These are phyloP conservation scores for Candida tallmaniae DNA, from an alignment of 805 yeast genomes.

Conservation along the genomic window DNA sequence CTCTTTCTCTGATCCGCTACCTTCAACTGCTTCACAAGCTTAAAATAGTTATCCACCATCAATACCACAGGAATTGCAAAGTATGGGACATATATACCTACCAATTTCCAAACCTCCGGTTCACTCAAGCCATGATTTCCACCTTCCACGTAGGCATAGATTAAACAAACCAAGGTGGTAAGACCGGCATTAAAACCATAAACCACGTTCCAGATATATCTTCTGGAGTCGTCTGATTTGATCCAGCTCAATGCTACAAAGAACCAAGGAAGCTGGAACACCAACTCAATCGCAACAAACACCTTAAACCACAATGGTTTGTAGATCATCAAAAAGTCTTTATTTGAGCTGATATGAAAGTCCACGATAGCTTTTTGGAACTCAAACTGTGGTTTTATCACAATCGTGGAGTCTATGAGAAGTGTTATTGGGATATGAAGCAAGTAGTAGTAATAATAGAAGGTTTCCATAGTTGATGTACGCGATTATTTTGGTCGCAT, in stretches of 20 bases:
- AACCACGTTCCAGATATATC: slow-evolving; percentile 13
- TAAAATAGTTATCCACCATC: slow-evolving; percentile 15
- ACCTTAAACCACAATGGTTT: slow-evolving; percentile 69
- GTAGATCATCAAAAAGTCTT: slow-evolving; percentile 61
- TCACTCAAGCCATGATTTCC: slow-evolving; percentile 33
- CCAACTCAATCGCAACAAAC: slow-evolving; percentile 69
- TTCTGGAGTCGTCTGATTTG: slow-evolving; percentile 8
- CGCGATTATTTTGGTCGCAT: no score
- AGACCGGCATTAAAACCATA: slow-evolving; percentile 83
- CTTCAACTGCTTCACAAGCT: background rate
- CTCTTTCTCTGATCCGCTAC: background rate
- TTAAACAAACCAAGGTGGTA: slow-evolving; percentile 72
- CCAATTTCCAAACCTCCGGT: slow-evolving; percentile 38
- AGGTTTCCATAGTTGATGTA: slow-evolving; percentile 32
- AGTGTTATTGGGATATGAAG: slow-evolving; percentile 75
- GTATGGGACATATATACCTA: slow-evolving; percentile 65
- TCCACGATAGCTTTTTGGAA: slow-evolving; percentile 48
- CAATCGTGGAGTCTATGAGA: slow-evolving; percentile 68
- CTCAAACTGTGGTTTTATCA: slow-evolving; percentile 53
- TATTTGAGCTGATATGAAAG: slow-evolving; percentile 60
- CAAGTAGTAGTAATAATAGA: slow-evolving; percentile 49
- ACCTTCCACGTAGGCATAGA: slow-evolving; percentile 38
- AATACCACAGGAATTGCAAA: slow-evolving; percentile 59
- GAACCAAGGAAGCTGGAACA: slow-evolving; percentile 79
- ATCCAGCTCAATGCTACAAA: slow-evolving; percentile 6